Base-by-base conservation (phyloP, 2,329 filamentous ascomycete species). In the Diaporthe vaccinii region DNA sequence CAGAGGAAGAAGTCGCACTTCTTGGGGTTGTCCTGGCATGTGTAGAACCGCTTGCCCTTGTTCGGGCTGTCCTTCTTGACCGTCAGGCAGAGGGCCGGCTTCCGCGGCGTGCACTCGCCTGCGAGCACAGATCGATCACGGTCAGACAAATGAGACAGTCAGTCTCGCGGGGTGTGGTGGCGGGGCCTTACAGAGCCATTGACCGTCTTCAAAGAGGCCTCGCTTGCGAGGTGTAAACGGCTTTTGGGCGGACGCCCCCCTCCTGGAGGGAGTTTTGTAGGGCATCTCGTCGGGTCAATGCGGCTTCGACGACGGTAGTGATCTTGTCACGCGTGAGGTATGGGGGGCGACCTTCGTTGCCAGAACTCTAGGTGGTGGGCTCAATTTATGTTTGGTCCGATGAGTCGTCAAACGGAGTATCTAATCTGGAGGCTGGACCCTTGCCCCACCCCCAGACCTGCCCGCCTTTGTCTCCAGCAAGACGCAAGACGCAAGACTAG, bases 1-100 rank as follows among this genome's bases (percentile, higher is more conserved):
- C 84, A 89, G 31, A 88, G 78, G 75, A 87, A 89, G 78, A 89
- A 87, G 9, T 78, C 72, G 79, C 87, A 89, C 62, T 82, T 80
- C 10, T 72, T 53, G 0, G 75, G 74, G 9, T 81, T 80, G 10
- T 79, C 78, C n/a, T 79, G 78, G 78, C 87, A 89, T 14, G 80
- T 83, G 80, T 84, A 87, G 78, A 87, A 89, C 68, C 80, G 82
- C 68, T 81, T 83, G 34, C 86, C 86, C 59, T 83, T 81, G 78
- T 87, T 88, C 34, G 76, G 77, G 1, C 80, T 80, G 4, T 83
- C 78, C 74, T 85, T 87, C 69, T 81, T 84, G 41, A 85, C 84
- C 69, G 82, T 80, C n/a, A 81, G 80, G 49, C 82, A 80, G 14
- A 78, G 77, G 9, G 86, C 85, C 36, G 79, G 80, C 36, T 80